A percentile compares a stretch with the other conserved stretches of the same genome.
These are phyloP conservation scores for Adiantum capillusveneris DNA, from an alignment of 75 land plant genomes.

Conservation along the genomic window DNA sequence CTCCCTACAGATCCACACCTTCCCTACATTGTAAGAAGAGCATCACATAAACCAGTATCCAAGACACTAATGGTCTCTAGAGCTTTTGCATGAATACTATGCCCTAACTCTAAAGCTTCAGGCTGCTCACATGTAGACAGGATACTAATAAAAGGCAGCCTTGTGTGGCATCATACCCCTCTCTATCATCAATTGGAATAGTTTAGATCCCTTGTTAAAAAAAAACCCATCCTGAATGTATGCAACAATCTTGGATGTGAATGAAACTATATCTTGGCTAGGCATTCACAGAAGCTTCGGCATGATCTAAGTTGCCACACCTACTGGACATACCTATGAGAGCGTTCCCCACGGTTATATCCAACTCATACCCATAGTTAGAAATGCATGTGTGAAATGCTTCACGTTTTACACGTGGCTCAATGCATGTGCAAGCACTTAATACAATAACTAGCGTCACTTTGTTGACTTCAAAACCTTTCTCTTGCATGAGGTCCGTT, in stretches of 20 bases:
- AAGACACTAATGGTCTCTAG: slow-evolving; percentile 13
- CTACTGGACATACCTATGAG: slow-evolving; percentile 28
- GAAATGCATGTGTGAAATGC: slow-evolving; percentile 12
- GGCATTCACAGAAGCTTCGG: slow-evolving; percentile 13
- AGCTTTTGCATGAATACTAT: slow-evolving; percentile 21
- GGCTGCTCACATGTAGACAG: slow-evolving; percentile 23
- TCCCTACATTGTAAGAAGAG: slow-evolving; percentile 39
- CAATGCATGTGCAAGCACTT: slow-evolving; percentile 11
- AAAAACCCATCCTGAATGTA: slow-evolving; percentile 16
- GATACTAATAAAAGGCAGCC: slow-evolving; percentile 12
- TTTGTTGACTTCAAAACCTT: slow-evolving; percentile 16
- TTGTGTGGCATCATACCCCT: slow-evolving; percentile 18
- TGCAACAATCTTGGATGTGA: slow-evolving; percentile 34
- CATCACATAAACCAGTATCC: slow-evolving; percentile 26
- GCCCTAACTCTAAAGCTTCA: slow-evolving; percentile 15
- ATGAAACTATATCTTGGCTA: slow-evolving; percentile 30
- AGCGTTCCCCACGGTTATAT: slow-evolving; percentile 17
- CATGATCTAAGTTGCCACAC: slow-evolving; percentile 13
- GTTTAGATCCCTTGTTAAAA: slow-evolving; percentile 14
- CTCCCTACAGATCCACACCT: slow-evolving; percentile 24
- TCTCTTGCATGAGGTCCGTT: slow-evolving; percentile 33
- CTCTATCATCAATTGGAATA: slow-evolving; percentile 14
- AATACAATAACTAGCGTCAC: slow-evolving; percentile 21
- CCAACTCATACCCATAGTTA: slow-evolving; percentile 7
- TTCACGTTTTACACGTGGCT: slow-evolving; percentile 5